phyloP scores from a whole-genome alignment of 306 rosid species.

The Vigna angularis region DNA sequence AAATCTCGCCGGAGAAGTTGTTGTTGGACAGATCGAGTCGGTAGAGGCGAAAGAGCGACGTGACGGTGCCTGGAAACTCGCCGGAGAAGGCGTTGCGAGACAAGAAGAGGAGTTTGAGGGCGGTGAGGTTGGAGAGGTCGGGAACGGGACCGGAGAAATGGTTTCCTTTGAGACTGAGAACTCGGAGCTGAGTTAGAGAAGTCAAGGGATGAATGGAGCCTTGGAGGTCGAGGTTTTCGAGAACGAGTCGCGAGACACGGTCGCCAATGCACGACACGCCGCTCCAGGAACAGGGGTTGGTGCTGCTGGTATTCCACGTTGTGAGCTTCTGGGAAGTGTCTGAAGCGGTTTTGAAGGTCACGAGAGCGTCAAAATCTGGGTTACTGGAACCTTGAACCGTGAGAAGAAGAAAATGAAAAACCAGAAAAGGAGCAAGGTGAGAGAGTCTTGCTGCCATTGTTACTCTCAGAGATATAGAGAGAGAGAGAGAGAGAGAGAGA shows the following conservation, averaged over 20 bases:
- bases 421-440: neutral
- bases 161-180: slow-evolving; percentile 83
- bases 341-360: slow-evolving; percentile 71
- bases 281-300: slow-evolving; percentile 66
- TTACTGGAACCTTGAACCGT: slow-evolving; percentile 30
- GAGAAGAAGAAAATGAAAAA: slow-evolving; percentile 26
- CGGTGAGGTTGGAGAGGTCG: slow-evolving; percentile 66
- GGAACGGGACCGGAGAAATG: slow-evolving; percentile 74
- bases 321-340: slow-evolving; percentile 65
- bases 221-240: slow-evolving; percentile 69
- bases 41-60: slow-evolving; percentile 68
- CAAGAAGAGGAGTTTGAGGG: slow-evolving; percentile 75
- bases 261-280: slow-evolving; percentile 68
- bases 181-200: slow-evolving; percentile 72
- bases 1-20: slow-evolving; percentile 75
- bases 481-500: slow-evolving; percentile 12
- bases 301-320: slow-evolving; percentile 65
- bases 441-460: slow-evolving; percentile 57
- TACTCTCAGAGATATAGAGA: slow-evolving; percentile 36
- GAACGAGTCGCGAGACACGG: slow-evolving; percentile 80
- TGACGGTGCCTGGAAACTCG: slow-evolving; percentile 55
- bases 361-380: slow-evolving; percentile 62
- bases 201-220: slow-evolving; percentile 69
- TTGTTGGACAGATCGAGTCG: slow-evolving; percentile 90
- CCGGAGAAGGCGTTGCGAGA: slow-evolving; percentile 76